phyloP scores from a whole-genome alignment of 306 rosid genomes.

The Styphnolobium japonicum region DNA sequence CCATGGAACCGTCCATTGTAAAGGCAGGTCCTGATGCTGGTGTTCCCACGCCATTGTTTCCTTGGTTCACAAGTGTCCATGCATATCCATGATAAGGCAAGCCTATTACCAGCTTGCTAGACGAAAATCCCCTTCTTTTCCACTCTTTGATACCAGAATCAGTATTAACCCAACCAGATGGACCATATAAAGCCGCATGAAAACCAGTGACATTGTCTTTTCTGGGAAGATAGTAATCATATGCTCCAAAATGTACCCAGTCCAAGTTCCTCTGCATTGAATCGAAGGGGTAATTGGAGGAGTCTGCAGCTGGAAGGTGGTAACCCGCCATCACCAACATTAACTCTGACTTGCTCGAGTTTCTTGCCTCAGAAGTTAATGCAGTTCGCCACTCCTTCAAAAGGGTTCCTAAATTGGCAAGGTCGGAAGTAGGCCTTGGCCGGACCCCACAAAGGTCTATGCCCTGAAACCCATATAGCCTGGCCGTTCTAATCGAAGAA shows the following conservation, averaged over 20 bases:
- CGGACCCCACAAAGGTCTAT: conserved; percentile 39
- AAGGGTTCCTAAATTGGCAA: conserved; percentile 34
- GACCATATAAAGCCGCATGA: conserved; percentile 49
- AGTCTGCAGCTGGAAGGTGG: conserved; percentile 20
- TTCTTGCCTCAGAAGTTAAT: conserved; percentile 33
- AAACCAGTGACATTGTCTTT: conserved; percentile 27
- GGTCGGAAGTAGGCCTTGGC: conserved; percentile 21
- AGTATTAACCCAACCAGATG: conserved; percentile 25
- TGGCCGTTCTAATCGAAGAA: conserved; percentile 40
- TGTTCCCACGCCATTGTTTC: conserved; percentile 29
- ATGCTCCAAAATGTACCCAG: conserved; percentile 44
- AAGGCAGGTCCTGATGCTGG: conserved; percentile 38
- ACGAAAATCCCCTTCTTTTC: conserved; percentile 34
- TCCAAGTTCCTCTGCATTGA: conserved; percentile 41
- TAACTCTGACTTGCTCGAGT: conserved; percentile 22
- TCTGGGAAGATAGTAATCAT: conserved; percentile 32
- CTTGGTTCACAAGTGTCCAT: conserved; percentile 37
- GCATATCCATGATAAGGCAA: conserved; percentile 57
- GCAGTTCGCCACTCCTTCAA: conserved; percentile 50
- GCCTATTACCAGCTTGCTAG: conserved; percentile 41
- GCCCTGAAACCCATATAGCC: conserved; percentile 47
- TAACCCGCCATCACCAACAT: conserved; percentile 46
- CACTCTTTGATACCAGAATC: conserved; percentile 49
- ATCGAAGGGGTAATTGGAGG: conserved; percentile 34
- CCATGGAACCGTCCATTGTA: conserved; percentile 36